A percentile compares a stretch with the other conserved stretches of the same genome.
Evolutionary conservation across 768 basidiomycete genomes (phyloP).

Genomic region (Guyanaporus albipodus): DNA sequence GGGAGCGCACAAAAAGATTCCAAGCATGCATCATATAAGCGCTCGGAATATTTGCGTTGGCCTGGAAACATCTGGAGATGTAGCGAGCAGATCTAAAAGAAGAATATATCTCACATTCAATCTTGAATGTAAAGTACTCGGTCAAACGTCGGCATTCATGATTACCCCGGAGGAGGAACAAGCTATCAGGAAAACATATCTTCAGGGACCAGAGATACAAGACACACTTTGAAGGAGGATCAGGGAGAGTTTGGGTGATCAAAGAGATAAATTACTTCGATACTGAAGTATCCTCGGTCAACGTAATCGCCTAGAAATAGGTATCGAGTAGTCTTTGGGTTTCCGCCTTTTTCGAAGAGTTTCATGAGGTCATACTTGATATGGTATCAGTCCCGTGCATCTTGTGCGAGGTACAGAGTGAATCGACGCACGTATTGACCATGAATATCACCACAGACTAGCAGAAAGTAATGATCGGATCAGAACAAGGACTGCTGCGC

Average conservation of each 20-base stretch:
- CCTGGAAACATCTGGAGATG: conserved; percentile 34
- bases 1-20: conserved; percentile 69
- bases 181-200: conserved; percentile 57
- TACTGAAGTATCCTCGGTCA: conserved; percentile 72
- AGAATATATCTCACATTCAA: conserved; percentile 36
- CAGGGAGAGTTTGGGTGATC: not conserved
- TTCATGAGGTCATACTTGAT: conserved; percentile 74
- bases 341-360: conserved; percentile 73
- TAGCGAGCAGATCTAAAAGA: not conserved
- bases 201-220: conserved; percentile 62
- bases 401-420: not conserved
- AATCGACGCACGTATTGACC: conserved; percentile 26
- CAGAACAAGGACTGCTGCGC: conserved; percentile 19
- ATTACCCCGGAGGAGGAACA: conserved; percentile 61
- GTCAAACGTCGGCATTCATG: conserved; percentile 66
- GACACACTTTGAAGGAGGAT: conserved; percentile 39
- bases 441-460: conserved; percentile 21
- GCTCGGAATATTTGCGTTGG: conserved; percentile 73
- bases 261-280: conserved; percentile 46
- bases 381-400: conserved; percentile 6
- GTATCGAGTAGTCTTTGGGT: conserved; percentile 69
- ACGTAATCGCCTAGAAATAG: conserved; percentile 76
- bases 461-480: conserved; percentile 2
- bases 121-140: conserved; percentile 61
- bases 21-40: conserved; percentile 73